phyloP scores from a whole-genome alignment of 345 rosid genomes.

The Bretschneidera sinensis region DNA sequence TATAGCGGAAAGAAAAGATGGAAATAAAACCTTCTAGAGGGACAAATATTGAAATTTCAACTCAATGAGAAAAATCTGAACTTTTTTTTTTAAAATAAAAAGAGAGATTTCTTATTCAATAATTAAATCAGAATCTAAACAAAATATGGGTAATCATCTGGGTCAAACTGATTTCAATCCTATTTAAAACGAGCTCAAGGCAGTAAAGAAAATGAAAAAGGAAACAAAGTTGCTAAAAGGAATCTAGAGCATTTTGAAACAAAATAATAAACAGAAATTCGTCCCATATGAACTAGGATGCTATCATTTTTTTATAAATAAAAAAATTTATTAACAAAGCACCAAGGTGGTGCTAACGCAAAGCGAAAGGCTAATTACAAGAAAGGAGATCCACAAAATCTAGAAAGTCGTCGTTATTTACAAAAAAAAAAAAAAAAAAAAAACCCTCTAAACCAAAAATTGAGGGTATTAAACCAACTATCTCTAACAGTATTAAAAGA shows the following conservation, averaged over 20 bases:
- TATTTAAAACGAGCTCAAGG: not conserved
- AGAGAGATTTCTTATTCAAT: not conserved
- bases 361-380: too few species aligned
- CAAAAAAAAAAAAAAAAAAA: too few species aligned
- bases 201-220: not conserved
- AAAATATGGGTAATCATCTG: not conserved
- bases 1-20: not conserved
- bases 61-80: not conserved
- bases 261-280: too few species aligned
- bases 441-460: too few species aligned
- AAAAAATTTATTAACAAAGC: too few species aligned
- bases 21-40: not conserved
- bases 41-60: not conserved
- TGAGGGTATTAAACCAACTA: too few species aligned
- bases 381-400: too few species aligned
- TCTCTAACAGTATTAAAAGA: too few species aligned
- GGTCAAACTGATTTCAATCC: not conserved
- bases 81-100: not conserved
- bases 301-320: too few species aligned
- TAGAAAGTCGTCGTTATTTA: too few species aligned
- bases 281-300: too few species aligned
- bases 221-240: not conserved
- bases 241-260: not conserved
- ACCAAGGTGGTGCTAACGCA: too few species aligned
- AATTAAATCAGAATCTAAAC: conserved; percentile 3